Evolutionary conservation across 495 filamentous ascomycete genomes (phyloP).

Genomic region (Oleoguttula mirabilis): DNA sequence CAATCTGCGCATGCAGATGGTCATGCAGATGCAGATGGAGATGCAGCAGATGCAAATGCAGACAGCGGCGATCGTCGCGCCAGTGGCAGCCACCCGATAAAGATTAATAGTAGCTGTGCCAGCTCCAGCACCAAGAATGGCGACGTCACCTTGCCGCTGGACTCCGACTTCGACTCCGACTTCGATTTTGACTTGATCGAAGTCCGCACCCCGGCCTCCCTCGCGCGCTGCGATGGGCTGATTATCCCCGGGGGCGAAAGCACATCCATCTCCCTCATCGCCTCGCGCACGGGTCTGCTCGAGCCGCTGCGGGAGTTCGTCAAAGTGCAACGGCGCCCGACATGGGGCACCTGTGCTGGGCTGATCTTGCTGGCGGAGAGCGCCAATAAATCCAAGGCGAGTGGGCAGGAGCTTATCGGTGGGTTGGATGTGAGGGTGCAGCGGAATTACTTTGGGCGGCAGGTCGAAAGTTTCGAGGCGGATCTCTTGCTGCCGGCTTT

Average conservation of each 20-base stretch:
- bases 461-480: conserved; percentile 83
- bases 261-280: conserved; percentile 85
- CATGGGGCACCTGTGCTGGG: conserved; percentile 94
- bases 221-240: conserved; percentile 65
- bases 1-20: background rate
- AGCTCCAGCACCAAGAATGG: background rate
- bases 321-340: conserved; percentile 75
- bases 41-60: background rate
- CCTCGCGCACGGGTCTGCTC: conserved; percentile 62
- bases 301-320: conserved; percentile 86
- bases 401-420: conserved; percentile 87
- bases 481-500: conserved; percentile 67
- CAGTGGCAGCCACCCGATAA: background rate
- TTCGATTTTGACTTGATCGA: conserved; percentile 54
- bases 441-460: conserved; percentile 91
- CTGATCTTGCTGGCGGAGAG: conserved; percentile 83
- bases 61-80: no score
- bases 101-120: no score
- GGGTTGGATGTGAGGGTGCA: conserved; percentile 85
- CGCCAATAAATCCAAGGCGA: conserved; percentile 77
- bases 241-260: conserved; percentile 92
- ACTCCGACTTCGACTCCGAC: conserved; percentile 1
- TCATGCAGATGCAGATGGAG: background rate
- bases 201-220: conserved; percentile 62
- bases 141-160: background rate